Base-by-base conservation (phyloP, 768 basidiomycete species). In the Termitomyces sp. region DNA sequence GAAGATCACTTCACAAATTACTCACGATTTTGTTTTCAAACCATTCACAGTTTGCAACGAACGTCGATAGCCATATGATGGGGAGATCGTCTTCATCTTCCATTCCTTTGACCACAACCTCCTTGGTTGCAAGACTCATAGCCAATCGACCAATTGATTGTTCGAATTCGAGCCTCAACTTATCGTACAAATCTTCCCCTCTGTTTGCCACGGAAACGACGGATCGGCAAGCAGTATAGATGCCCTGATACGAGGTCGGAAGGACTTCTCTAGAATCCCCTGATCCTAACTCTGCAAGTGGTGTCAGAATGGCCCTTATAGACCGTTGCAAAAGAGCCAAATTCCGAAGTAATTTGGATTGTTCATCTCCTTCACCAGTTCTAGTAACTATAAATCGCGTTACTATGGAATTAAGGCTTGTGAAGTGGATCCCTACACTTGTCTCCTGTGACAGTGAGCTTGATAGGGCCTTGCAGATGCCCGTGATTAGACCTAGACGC, bases 1-100 rank as follows among this genome's bases (percentile, higher is more conserved):
- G n/a, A 38, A 14, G 9, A 56, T 16, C 14, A 30, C 30, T 32
- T 38, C 14, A 24, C 12, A 28, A 20, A 40, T 8, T 49, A 78
- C 83, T 70, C 68, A 89, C 88, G 61, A 90, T 76, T 66, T 82
- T 78, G 35, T 69, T 69, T 61, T 87, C 82, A 45, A 87, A 91
- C 85, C 86, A 87, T 26, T 74, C 73, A 65, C 84, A 86, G 1
- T 71, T 69, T 10, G 72, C 66, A 6, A 83, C 83, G 55, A 92
- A 83, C n/a, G 71, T 70, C 0, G 59, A 62, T 4, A 92, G 68
- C 86, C 90, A 93, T 0, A 71, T 69, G 28, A 82, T 75, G 14
- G 74, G 10, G 7, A 32, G 16, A 32, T 58, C 32, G 2, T 58
- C 53, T 26, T 43, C 43, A 40, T 54, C 47, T 44, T 45, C 77